These are phyloP conservation scores for Asclepias syriaca DNA, from an alignment of 257 asterid species.

Conservation along the genomic window DNA sequence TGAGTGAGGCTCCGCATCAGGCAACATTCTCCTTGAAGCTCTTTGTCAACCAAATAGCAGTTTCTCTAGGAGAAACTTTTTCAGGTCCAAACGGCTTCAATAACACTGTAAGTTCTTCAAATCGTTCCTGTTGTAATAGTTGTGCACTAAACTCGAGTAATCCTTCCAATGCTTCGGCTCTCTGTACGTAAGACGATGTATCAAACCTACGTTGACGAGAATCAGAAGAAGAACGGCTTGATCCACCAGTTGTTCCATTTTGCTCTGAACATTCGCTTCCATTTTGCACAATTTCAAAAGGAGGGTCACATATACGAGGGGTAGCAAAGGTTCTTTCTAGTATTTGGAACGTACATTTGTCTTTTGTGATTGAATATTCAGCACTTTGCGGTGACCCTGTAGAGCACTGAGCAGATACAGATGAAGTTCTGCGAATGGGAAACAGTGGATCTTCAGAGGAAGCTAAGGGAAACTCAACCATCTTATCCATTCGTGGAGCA, in stretches of 20 bases:
- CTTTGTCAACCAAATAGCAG: constrained; percentile 95
- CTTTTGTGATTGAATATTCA: constrained; percentile 61
- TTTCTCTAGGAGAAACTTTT: constrained; percentile 90
- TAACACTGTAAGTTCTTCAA: constrained; percentile 77
- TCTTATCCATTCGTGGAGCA: constrained; percentile 87
- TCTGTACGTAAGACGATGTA: constrained; percentile 78
- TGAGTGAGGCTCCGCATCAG: constrained; percentile 16
- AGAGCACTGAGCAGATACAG: constrained; percentile 56
- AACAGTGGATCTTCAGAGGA: constrained; percentile 43
- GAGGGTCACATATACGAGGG: constrained; percentile 24
- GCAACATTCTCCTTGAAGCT: constrained; percentile 71
- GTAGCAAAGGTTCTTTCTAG: constrained; percentile 31
- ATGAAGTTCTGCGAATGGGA: constrained; percentile 40
- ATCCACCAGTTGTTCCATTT: constrained; percentile 44
- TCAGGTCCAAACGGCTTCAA: constrained; percentile 89
- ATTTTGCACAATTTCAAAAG: constrained; percentile 25
- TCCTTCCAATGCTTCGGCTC: constrained; percentile 96
- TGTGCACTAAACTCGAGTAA: constrained; percentile 92
- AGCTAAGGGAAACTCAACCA: constrained; percentile 65
- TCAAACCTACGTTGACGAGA: constrained; percentile 69
- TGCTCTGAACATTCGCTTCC: constrained; percentile 72
- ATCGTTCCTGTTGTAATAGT: constrained; percentile 73
- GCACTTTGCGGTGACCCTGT: constrained; percentile 40
- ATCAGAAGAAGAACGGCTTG: constrained; percentile 64
- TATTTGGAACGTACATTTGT: constrained; percentile 69